Evolutionary conservation across 2,329 filamentous ascomycete species (phyloP), one percentile per base, ranked within the genome.

Genomic region (Emergomyces africanus): DNA sequence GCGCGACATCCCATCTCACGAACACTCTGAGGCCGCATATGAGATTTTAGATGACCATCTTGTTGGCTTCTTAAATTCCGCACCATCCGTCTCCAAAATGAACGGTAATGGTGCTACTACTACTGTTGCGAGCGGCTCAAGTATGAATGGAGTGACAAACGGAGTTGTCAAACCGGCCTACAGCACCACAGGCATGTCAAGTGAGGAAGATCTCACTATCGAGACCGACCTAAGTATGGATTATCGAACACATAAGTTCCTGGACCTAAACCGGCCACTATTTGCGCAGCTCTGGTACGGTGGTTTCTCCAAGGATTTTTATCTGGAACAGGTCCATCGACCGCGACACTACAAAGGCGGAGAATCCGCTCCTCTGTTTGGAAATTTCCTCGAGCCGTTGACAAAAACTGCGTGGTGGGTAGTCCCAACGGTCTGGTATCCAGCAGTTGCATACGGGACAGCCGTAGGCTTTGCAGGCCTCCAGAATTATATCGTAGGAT

Each of bases 361-460:
- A 60, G 84, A 85, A 62, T 96, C 90, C 6, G 94, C 94, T 42
- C 94, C 94, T 23, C 76, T 99, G 28, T 99, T 99, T 74, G 94
- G 94, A 61, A 97, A 99, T 76, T 95, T 99, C 72, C 79, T 99
- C n/a, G 94, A 99, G 76, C 94, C 94, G n/a, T 77, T 99, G 61
- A 91, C 86, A 72, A 88, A 91, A 79, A 99, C 94, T 2, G 83
- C 94, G 1, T 99, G 94, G 94, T 99, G 87, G 84, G 72, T 95
- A 50, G 81, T 99, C 12, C 94, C 94, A 2, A 79, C 79, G 0
- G 61, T 95, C 1, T 99, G 94, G 94, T 71, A 94, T 48, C 94
- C 94, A n/a, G 81, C 79, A 20, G 82, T 96, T 48, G 67, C 77
- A 10, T 96, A 90, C 69, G 90, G 88, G 30, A 83, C 85, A 12